Conservation (phyloP, 1,284 basidiomycete species). For the Pascua sp. region DNA sequence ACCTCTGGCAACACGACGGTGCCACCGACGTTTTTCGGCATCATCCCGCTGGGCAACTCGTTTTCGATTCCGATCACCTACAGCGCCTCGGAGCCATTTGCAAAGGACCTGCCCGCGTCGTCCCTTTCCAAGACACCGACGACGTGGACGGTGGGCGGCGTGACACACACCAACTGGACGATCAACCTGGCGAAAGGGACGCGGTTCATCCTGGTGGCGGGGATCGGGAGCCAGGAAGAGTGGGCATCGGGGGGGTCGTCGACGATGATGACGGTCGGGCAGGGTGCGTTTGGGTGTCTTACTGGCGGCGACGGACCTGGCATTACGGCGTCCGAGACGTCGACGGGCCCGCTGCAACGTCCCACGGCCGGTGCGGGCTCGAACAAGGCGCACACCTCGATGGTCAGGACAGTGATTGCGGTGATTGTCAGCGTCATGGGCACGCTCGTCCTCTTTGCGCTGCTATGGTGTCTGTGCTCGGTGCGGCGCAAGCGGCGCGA, state of each 20-base stretch:
- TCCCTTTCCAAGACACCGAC: constrained; percentile 36
- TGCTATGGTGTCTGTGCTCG: constrained; percentile 49
- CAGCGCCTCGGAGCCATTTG: constrained; percentile 22
- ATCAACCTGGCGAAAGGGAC: constrained; percentile 44
- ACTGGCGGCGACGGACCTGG: constrained; percentile 20
- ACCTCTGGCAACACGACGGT: constrained; percentile 39
- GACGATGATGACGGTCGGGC: constrained; percentile 45
- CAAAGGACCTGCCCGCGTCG: constrained; percentile 26
- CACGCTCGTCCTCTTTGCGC: constrained; percentile 38
- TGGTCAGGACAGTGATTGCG: constrained; percentile 52
- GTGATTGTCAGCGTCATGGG: constrained; percentile 55
- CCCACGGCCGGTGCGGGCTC: neutral
- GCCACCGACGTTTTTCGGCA: constrained; percentile 46
- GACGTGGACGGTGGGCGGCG: constrained; percentile 35
- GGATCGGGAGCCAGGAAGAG: constrained; percentile 40
- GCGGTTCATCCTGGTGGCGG: constrained; percentile 45
- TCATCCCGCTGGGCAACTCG: constrained; percentile 46
- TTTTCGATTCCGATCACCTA: constrained; percentile 46
- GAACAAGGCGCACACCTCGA: neutral
- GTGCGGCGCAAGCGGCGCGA: constrained; percentile 23
- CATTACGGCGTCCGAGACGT: constrained; percentile 23
- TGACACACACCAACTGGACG: constrained; percentile 44
- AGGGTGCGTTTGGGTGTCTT: constrained; percentile 33
- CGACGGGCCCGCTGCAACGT: neutral
- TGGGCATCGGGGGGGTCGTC: constrained; percentile 45